These are phyloP conservation scores for Fusarium proliferatum DNA, from an alignment of 2,329 filamentous ascomycete genomes.

Conservation along the genomic window DNA sequence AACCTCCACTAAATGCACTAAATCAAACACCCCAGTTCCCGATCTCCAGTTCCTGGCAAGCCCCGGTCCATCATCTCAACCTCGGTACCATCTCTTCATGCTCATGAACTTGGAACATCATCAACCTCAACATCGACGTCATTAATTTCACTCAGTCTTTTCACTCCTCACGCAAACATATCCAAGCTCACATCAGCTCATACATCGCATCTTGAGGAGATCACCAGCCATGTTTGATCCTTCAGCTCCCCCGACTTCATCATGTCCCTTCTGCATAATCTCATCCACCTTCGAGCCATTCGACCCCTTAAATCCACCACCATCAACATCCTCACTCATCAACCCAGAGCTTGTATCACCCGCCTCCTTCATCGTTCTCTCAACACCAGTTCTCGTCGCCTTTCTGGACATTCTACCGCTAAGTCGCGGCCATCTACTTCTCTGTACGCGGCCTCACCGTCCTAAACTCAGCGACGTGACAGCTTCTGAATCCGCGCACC, in stretches of 20 bases:
- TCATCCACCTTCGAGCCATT: slow-evolving; percentile 60
- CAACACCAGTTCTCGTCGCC: slow-evolving; percentile 80
- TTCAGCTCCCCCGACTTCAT: slow-evolving; percentile 47
- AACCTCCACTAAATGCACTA: slow-evolving; percentile 26
- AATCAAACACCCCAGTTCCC: slow-evolving; percentile 17
- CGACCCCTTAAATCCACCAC: slow-evolving; percentile 57
- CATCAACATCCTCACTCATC: slow-evolving; percentile 47
- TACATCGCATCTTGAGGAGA: not conserved
- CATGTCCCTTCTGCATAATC: slow-evolving; percentile 74
- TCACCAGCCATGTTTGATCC: slow-evolving; percentile 51
- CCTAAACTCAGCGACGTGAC: slow-evolving; percentile 80
- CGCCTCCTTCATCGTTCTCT: slow-evolving; percentile 75
- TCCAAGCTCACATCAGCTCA: not conserved
- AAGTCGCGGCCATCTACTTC: slow-evolving; percentile 82
- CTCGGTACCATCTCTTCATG: slow-evolving; percentile 30
- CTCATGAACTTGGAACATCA: slow-evolving; percentile 22
- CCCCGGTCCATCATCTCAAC: slow-evolving; percentile 30
- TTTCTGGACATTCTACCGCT: slow-evolving; percentile 96
- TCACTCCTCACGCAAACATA: not conserved
- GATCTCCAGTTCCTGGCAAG: slow-evolving; percentile 21
- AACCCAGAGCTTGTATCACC: slow-evolving; percentile 53
- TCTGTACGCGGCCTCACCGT: slow-evolving; percentile 81
- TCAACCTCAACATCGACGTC: not conserved
- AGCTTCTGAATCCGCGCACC: slow-evolving; percentile 70
- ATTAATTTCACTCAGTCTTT: not conserved